A percentile compares a stretch with the other conserved stretches of the same genome.
phyloP scores from a whole-genome alignment of 2,329 filamentous ascomycete species.

The Aplosporella prunicola region DNA sequence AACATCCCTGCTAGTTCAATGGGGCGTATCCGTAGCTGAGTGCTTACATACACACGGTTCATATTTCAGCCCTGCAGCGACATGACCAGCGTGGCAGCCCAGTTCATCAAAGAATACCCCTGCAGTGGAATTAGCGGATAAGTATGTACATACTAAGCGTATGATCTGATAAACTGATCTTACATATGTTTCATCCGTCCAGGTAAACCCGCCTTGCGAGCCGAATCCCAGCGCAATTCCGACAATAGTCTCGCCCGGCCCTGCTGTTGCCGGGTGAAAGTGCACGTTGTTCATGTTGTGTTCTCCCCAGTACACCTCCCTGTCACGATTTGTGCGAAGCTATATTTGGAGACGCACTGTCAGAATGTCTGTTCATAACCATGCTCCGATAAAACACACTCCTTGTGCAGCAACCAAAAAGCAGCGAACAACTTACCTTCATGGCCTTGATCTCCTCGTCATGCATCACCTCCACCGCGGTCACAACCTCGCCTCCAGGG shows the following conservation, averaged over 20 bases:
- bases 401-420: background rate
- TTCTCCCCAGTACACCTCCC: constrained; percentile 13
- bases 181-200: background rate
- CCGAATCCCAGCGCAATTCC: constrained; percentile 6
- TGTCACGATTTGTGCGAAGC: constrained; percentile 12
- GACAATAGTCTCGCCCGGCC: constrained; percentile 6
- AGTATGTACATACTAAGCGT: too few species aligned
- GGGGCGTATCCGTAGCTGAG: too few species aligned
- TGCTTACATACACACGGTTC: too few species aligned
- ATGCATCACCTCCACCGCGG: constrained; percentile 13
- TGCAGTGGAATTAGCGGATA: too few species aligned
- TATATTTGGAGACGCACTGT: background rate
- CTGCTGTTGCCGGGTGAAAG: background rate
- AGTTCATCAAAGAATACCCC: too few species aligned
- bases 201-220: background rate
- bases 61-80: too few species aligned
- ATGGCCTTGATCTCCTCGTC: constrained; percentile 11
- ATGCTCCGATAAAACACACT: background rate
- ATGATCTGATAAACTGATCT: too few species aligned
- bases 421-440: constrained; percentile 4
- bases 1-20: too few species aligned
- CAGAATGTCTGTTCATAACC: background rate
- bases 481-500: constrained; percentile 15
- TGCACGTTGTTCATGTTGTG: too few species aligned
- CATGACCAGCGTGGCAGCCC: too few species aligned